These are phyloP conservation scores for Pleurotus sapidus DNA, from an alignment of 768 basidiomycete species.

Conservation along the genomic window DNA sequence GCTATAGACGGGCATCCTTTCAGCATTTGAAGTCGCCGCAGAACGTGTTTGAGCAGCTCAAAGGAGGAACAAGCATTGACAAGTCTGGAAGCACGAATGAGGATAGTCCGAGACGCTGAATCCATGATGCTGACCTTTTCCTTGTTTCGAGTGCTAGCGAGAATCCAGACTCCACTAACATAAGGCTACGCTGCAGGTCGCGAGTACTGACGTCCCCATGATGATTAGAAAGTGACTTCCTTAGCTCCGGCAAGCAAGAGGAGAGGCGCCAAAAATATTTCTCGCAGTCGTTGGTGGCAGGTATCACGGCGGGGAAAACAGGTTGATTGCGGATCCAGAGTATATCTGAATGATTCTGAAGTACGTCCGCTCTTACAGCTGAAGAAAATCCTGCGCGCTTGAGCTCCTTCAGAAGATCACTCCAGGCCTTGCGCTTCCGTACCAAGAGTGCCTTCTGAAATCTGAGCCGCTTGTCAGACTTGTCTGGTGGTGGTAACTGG, in stretches of 20 bases:
- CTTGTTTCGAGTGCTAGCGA: constrained; percentile 61
- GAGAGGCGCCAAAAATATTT: constrained; percentile 63
- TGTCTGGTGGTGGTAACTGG: constrained; percentile 36
- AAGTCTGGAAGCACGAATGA: neutral
- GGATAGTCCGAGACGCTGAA: neutral
- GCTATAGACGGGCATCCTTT: constrained; percentile 16
- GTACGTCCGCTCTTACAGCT: constrained; percentile 68
- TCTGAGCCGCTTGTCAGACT: constrained; percentile 53
- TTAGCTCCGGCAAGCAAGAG: constrained; percentile 62
- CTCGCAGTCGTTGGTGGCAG: constrained; percentile 44
- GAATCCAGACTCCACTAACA: constrained; percentile 78
- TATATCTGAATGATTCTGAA: constrained; percentile 50
- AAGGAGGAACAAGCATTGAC: constrained; percentile 16
- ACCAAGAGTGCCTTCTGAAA: constrained; percentile 69
- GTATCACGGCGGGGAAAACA: constrained; percentile 22
- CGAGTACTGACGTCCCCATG: constrained; percentile 83
- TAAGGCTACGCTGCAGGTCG: constrained; percentile 78
- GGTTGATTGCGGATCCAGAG: constrained; percentile 71
- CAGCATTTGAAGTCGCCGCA: constrained; percentile 27
- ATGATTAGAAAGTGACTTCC: constrained; percentile 62
- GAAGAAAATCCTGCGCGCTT: constrained; percentile 73
- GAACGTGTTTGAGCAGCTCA: constrained; percentile 20
- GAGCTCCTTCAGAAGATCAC: constrained; percentile 87
- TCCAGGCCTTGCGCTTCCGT: constrained; percentile 88
- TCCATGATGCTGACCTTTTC: constrained; percentile 8